Evolutionary conservation across 176 grass and related monocot species (phyloP).

Genomic region (Otatea glauca): DNA sequence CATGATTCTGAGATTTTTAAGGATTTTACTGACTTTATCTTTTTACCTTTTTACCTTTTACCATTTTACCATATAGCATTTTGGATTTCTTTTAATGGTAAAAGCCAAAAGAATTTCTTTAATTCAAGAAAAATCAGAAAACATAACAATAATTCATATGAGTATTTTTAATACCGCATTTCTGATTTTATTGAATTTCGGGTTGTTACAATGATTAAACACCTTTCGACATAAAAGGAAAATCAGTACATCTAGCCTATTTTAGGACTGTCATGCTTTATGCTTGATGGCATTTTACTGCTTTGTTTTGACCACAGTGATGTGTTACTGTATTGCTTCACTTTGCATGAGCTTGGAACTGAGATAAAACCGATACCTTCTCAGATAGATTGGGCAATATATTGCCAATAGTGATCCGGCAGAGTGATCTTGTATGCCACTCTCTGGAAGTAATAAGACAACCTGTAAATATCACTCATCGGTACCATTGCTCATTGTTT

Average conservation of each 20-base stretch:
- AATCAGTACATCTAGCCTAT: background rate
- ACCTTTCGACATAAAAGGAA: background rate
- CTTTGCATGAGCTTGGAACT: conserved; percentile 77
- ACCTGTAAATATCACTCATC: conserved; percentile 75
- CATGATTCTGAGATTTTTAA: too few relatives aligned
- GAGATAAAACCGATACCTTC: conserved; percentile 93
- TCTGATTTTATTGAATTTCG: too few relatives aligned
- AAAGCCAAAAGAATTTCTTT: too few relatives aligned
- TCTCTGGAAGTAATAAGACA: conserved; percentile 57
- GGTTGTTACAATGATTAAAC: conserved; percentile 15
- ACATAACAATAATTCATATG: too few relatives aligned
- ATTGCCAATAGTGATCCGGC: conserved; percentile 64
- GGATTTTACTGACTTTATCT: too few relatives aligned
- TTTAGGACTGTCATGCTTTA: conserved; percentile 16
- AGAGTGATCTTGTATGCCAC: conserved; percentile 41
- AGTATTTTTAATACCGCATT: too few relatives aligned
- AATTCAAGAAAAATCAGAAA: too few relatives aligned
- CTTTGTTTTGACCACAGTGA: background rate
- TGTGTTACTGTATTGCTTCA: background rate
- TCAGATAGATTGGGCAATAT: conserved; percentile 87
- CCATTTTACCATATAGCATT: too few relatives aligned
- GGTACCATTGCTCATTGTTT: conserved; percentile 46
- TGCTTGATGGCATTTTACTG: background rate
- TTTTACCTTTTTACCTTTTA: too few relatives aligned
- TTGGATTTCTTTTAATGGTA: too few relatives aligned